Conservation (phyloP, 164 flowering plant species). For the Aristolochia fimbriata region DNA sequence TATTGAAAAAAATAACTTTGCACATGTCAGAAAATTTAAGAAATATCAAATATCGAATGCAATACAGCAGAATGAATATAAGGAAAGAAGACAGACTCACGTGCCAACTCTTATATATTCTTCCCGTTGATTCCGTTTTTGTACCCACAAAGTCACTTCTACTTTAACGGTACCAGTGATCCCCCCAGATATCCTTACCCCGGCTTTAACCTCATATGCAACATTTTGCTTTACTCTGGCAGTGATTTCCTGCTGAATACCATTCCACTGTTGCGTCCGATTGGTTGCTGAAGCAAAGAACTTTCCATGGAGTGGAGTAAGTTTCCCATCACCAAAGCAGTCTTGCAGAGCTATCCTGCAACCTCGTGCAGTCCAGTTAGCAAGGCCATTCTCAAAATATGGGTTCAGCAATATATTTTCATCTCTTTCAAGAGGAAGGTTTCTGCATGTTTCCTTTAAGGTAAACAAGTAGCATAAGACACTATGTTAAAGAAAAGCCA, state of each 20-base stretch:
- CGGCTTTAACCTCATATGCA: conserved; percentile 58
- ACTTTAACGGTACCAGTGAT: conserved; percentile 35
- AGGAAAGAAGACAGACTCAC: conserved; percentile 27
- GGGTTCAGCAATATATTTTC: conserved; percentile 71
- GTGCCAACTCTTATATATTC: conserved; percentile 72
- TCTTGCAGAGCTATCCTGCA: conserved; percentile 60
- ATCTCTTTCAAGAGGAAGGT: conserved; percentile 23
- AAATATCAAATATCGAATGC: not conserved
- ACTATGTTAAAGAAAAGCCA: no score
- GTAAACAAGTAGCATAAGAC: not conserved
- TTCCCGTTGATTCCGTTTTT: conserved; percentile 54
- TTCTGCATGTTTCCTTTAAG: conserved; percentile 6
- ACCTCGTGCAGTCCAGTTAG: conserved; percentile 82
- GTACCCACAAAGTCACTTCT: conserved; percentile 73
- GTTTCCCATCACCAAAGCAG: conserved; percentile 78
- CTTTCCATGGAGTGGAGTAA: conserved; percentile 62
- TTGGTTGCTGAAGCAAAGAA: conserved; percentile 74
- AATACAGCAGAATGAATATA: not conserved
- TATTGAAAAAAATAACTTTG: no score
- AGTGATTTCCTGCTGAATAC: conserved; percentile 90
- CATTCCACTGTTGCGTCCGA: conserved; percentile 76
- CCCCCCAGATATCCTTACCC: conserved; percentile 63
- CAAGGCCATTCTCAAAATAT: conserved; percentile 64
- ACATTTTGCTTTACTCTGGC: conserved; percentile 69
- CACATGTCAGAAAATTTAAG: no score